Evolutionary conservation across 2,329 filamentous ascomycete species (phyloP).

Genomic region (Colletotrichum godetiae): DNA sequence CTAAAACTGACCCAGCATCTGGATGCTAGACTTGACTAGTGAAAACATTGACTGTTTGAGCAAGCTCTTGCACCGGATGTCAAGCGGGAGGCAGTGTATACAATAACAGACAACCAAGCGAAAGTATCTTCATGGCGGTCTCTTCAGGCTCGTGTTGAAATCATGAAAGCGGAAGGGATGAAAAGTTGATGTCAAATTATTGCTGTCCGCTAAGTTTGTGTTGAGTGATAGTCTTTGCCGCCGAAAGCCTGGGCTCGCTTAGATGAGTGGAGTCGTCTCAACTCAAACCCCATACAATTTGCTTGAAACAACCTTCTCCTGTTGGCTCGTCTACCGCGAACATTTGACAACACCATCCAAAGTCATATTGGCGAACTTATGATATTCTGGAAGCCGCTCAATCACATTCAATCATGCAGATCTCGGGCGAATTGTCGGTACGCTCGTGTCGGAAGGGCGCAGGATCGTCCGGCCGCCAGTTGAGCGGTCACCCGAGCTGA

Average conservation of each 20-base stretch:
- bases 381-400: neutral
- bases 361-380: neutral
- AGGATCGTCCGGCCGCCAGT: neutral
- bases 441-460: neutral
- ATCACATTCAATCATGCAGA: neutral
- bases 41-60: too few species aligned
- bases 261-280: neutral
- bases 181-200: too few species aligned
- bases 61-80: too few species aligned
- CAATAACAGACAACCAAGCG: too few species aligned
- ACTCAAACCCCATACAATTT: conserved; percentile 16
- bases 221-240: neutral
- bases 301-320: conserved; percentile 5
- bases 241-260: neutral
- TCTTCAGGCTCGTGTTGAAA: too few species aligned
- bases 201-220: too few species aligned
- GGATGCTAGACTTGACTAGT: too few species aligned
- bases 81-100: too few species aligned
- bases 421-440: too few species aligned
- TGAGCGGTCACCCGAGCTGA: conserved; percentile 2
- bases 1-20: too few species aligned
- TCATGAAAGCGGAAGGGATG: too few species aligned
- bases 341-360: neutral
- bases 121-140: too few species aligned
- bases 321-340: neutral